Base-by-base conservation (phyloP, 306 rosid species). In the Pterocarpus macrocarpus region DNA sequence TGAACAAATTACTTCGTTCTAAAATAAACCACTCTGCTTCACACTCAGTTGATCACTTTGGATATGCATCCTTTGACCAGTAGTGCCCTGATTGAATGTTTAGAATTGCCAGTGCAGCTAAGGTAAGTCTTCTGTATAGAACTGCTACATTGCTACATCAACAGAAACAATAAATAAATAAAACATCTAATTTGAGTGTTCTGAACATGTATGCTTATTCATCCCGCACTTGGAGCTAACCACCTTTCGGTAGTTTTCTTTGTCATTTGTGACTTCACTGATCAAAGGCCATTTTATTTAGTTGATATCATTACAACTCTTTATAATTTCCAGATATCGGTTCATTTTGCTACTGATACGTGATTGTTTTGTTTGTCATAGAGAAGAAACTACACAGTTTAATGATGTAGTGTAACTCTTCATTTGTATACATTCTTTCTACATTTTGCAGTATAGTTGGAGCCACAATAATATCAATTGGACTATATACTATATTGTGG, bases 401-500 rank as follows among this genome's bases (percentile, higher is more conserved):
- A 75, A 9, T 72, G 16, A 22, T 22, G 28, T 22, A 22, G 28
- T 22, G 28, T 22, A 58, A 41, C 5, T 58, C 5, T 35, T 78
- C 16, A 13, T 28, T 78, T 75, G 2, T 45, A 53, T 59, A 58
- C 9, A 9, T 38, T 52, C 3, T 67, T 33, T 84, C 32, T 85
- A 57, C 22, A 38, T 80, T 79, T 39, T 79, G 66, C 88, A 93
- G 99, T 87, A 63, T 95, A 34, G 64, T 95, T 72, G 98, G 99
- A 87, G 99, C 92, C 61, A 79, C 84, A 50, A 87, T 90, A 47
- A 87, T 95, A 80, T 89, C 99, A 0, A 38, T 91, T 49, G 99
- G 99, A 5, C 91, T 95, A 85, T 95, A 93, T 61, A 85, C 85
- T 6, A 97, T 95, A 12, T 82, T 95, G 88, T 93, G 98, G 99